Evolutionary conservation across 495 filamentous ascomycete genomes (phyloP), one percentile per base, ranked within the genome.

Genomic region (Thermothielavioides terrestris): DNA sequence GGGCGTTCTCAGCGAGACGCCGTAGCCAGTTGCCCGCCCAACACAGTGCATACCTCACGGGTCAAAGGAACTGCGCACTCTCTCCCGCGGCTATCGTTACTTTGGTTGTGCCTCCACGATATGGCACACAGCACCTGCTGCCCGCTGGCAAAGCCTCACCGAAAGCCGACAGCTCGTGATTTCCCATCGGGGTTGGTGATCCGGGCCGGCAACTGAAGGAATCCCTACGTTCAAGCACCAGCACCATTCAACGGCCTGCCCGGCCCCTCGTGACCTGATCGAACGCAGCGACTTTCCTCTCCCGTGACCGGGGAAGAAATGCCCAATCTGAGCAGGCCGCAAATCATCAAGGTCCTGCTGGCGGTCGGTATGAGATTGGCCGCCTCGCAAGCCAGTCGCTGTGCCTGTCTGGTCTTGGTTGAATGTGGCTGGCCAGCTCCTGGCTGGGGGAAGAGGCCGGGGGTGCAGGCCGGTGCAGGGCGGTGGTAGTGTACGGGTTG

Each of bases 351-450:
- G 23, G 32, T 40, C 17, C 20, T 32, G 18, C 10, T 21, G 22
- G 46, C 20, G 35, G 41, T 50, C 45, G 21, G 34, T 20, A 36
- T 27, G 9, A 53, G 61, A 68, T 68, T 68, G 63, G 65, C 39
- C 56, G 50, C 54, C 57, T 52, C 59, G 45, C 46, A 49, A 42
- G 31, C 59, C 61, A 59, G 54, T 60, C 36, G 44, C 45, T 42
- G 46, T 27, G 26, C 40, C 28, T 35, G 37, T 12, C 15, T 23
- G 25, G 35, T 11, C 25, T 37, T 30, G 45, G 42, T 45, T 55
- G 52, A n/a, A 48, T 40, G 54, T 58, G 57, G 54, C 48, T 45
- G 46, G 52, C n/a, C n/a, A n/a, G n/a, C n/a, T n/a, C n/a, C n/a
- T n/a, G n/a, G n/a, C n/a, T n/a, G n/a, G n/a, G n/a, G n/a, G n/a